A percentile compares a stretch with the other conserved stretches of the same genome.
Evolutionary conservation across 2,329 filamentous ascomycete genomes (phyloP).

Genomic region (Pseudogymnoascus sp.): DNA sequence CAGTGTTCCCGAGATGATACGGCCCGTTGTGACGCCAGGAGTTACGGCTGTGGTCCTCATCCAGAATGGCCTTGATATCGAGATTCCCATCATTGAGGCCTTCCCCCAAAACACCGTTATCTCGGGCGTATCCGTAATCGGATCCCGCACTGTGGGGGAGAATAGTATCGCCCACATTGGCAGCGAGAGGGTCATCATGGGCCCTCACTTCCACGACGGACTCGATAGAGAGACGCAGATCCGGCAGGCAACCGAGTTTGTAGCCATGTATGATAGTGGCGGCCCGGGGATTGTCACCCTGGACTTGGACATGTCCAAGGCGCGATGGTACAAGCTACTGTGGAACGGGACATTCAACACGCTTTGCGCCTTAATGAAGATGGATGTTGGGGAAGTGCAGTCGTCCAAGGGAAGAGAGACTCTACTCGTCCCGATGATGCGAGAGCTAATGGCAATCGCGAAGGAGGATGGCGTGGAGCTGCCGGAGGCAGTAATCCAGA

Average conservation of each 20-base stretch:
- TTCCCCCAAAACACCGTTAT: conserved; percentile 22
- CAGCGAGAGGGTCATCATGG: conserved; percentile 19
- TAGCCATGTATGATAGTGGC: conserved; percentile 20
- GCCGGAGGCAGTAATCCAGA: conserved; percentile 18
- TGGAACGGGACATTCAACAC: conserved; percentile 24
- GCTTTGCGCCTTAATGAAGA: conserved; percentile 18
- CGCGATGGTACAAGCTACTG: conserved; percentile 23
- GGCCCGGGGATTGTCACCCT: conserved; percentile 20
- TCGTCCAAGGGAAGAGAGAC: conserved; percentile 23
- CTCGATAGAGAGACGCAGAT: conserved; percentile 14
- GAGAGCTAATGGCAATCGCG: conserved; percentile 22
- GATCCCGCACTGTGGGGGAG: conserved; percentile 19
- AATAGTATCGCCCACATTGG: conserved; percentile 22
- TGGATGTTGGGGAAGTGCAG: conserved; percentile 19
- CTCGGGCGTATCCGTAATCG: conserved; percentile 23
- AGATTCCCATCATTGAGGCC: conserved; percentile 20
- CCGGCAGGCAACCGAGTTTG: conserved; percentile 19
- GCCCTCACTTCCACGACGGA: conserved; percentile 19
- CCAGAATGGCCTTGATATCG: conserved; percentile 28
- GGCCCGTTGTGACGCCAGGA: conserved; percentile 23
- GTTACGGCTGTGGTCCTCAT: conserved; percentile 25
- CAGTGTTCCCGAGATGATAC: conserved; percentile 25
- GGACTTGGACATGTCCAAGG: conserved; percentile 19
- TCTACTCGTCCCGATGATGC: conserved; percentile 24
- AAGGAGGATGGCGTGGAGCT: conserved; percentile 20